Base-by-base conservation (phyloP, 164 flowering plant genomes). In the Tetracentron sinense region DNA sequence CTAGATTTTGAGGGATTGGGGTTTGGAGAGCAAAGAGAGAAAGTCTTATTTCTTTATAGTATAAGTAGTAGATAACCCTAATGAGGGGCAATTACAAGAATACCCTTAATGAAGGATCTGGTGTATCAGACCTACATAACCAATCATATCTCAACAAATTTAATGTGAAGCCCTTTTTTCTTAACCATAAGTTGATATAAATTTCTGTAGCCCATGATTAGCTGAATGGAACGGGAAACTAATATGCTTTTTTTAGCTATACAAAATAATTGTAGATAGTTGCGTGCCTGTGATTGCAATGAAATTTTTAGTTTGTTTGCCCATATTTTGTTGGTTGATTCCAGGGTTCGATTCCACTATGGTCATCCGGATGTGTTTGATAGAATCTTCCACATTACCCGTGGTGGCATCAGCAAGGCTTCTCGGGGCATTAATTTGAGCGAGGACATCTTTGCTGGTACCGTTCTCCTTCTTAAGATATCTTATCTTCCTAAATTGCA, bases 381-480 rank as follows among this genome's bases (percentile, higher is more conserved):
- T 68, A 79, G 99, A 72, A 75, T 91, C 46, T 94, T 94, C 70
- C 99, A 94, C 82, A 82, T 94, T 42, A 94, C 99, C 35, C 87
- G 96, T 64, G 97, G 96, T 50, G 99, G 99, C 55, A 86, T n/a
- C n/a, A n/a, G n/a, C n/a, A n/a, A n/a, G n/a, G n/a, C n/a, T n/a
- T 95, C 99, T 52, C 77, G 76, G 30, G 92, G 89, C 38, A 84
- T 94, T 73, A 89, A 94, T 72, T 76, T 94, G 42, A 94, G 99
- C 60, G 99, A 94, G 74, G 99, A 94, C 63, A 92, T 94, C 35
- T 94, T 94, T 80, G 97, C 99, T 50, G 99, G 99, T 91, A 82
- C 55, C 55, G 58, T 53, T 49, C 42, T 5, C 4, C 54, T 61
- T 69, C 49, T 46, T 33, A 33, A 8, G 44, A 25, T 3, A 28